A percentile compares a stretch with the other conserved stretches of the same genome.
These are phyloP conservation scores for Trypanosoma theileri DNA, from an alignment of 208 protist species.

Conservation along the genomic window DNA sequence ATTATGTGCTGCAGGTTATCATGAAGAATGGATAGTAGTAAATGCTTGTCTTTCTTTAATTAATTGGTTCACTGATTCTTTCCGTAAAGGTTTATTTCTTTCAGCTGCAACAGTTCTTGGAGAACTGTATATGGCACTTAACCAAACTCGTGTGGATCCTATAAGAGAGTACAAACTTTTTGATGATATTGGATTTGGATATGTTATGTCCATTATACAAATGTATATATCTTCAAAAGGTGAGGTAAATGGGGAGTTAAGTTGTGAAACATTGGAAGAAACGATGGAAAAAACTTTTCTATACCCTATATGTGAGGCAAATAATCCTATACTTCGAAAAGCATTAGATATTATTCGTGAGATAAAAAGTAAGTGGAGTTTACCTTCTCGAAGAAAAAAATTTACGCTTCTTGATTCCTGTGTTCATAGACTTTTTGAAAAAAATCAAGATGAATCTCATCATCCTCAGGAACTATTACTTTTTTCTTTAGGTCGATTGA, in stretches of 20 bases:
- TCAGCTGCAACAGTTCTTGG: slow-evolving; percentile 27
- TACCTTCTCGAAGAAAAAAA: slow-evolving; percentile 47
- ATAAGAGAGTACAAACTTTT: slow-evolving; percentile 37
- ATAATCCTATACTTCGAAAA: slow-evolving; percentile 48
- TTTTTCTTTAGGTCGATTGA: slow-evolving; percentile 49
- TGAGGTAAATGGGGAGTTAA: slow-evolving; percentile 30
- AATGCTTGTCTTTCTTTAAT: slow-evolving; percentile 69
- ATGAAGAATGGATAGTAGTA: slow-evolving; percentile 51
- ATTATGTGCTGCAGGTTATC: slow-evolving; percentile 37
- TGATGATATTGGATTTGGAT: slow-evolving; percentile 34
- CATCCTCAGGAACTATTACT: slow-evolving; percentile 81
- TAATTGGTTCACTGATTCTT: slow-evolving; percentile 36
- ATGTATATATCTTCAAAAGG: slow-evolving; percentile 41
- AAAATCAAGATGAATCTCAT: slow-evolving; percentile 29
- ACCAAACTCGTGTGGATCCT: slow-evolving; percentile 30
- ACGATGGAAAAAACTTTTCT: slow-evolving; percentile 31
- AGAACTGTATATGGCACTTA: slow-evolving; percentile 36
- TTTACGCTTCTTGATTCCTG: slow-evolving; percentile 54
- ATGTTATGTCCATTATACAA: slow-evolving; percentile 40
- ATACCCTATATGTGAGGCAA: slow-evolving; percentile 37
- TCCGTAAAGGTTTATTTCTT: slow-evolving; percentile 48
- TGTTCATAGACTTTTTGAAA: slow-evolving; percentile 52
- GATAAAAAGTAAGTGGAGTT: slow-evolving; percentile 37
- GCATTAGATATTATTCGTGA: slow-evolving; percentile 58
- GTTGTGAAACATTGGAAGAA: slow-evolving; percentile 32